These are phyloP conservation scores for Lasiodiplodia sp. DNA, from an alignment of 2,329 filamentous ascomycete genomes.

Conservation along the genomic window DNA sequence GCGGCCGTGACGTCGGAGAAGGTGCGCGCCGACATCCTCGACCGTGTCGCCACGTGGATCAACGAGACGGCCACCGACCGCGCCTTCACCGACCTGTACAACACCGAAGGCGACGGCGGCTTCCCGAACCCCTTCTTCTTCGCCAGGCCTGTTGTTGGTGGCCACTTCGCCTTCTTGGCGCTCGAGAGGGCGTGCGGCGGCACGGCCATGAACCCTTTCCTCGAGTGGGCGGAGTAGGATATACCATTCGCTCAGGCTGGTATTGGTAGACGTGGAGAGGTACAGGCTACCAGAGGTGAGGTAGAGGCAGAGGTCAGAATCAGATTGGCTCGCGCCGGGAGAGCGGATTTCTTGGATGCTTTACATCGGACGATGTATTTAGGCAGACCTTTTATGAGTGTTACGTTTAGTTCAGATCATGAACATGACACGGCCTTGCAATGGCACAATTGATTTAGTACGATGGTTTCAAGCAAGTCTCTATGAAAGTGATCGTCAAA, in stretches of 20 bases:
- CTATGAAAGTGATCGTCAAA: not conserved
- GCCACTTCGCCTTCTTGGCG: slow-evolving; percentile 86
- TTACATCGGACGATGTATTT: not conserved
- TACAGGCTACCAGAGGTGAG: not conserved
- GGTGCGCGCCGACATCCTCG: slow-evolving; percentile 74
- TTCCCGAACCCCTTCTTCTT: slow-evolving; percentile 80
- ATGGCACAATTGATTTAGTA: not conserved
- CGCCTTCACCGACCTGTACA: slow-evolving; percentile 82
- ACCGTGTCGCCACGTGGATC: slow-evolving; percentile 79
- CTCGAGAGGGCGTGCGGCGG: slow-evolving; percentile 78
- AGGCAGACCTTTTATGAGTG: not conserved
- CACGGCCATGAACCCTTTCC: not conserved
- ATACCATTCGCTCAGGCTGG: not conserved
- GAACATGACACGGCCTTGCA: not conserved
- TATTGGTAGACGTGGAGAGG: not conserved
- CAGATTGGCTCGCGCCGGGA: not conserved
- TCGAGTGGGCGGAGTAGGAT: slow-evolving; percentile 22
- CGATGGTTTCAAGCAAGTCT: not conserved
- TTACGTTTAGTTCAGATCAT: not conserved
- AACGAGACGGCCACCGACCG: slow-evolving; percentile 81
- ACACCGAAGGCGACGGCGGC: slow-evolving; percentile 77
- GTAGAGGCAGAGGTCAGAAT: not conserved
- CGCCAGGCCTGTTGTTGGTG: slow-evolving; percentile 82
- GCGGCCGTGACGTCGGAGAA: slow-evolving; percentile 76
- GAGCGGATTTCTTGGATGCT: not conserved